Conservation (phyloP, 176 grass and related monocot species). For the Calamus simplicifolius region DNA sequence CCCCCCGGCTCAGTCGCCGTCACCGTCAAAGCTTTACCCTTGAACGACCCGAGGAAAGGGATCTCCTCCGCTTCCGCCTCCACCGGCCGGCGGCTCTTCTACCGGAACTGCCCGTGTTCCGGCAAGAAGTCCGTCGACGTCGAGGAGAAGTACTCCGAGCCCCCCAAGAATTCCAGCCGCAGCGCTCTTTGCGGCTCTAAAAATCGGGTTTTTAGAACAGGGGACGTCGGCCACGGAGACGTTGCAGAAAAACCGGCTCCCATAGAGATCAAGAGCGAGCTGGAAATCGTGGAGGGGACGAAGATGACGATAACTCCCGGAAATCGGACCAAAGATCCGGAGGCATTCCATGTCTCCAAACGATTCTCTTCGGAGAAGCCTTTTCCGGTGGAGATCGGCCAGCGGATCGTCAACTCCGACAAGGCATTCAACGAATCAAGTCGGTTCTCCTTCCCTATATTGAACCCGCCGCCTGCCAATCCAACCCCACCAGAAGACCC, state of each 20-base stretch:
- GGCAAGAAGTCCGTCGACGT: conserved; percentile 61
- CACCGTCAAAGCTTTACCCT: conserved; percentile 3
- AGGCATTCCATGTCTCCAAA: conserved; percentile 10
- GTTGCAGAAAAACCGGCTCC: conserved; percentile 2
- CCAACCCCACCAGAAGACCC: conserved; percentile 17
- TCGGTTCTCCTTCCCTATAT: conserved; percentile 36
- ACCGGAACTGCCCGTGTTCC: conserved; percentile 44
- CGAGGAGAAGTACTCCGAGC: conserved; percentile 29
- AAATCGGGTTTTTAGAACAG: neutral
- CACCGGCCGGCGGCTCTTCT: conserved; percentile 25
- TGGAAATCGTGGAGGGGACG: conserved; percentile 4
- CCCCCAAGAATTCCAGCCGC: conserved; percentile 7
- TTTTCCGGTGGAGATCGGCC: conserved; percentile 15
- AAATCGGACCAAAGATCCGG: conserved; percentile 9
- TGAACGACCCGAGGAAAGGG: conserved; percentile 7
- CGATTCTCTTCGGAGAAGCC: conserved; percentile 7
- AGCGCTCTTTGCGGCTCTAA: neutral
- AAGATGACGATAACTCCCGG: conserved; percentile 28
- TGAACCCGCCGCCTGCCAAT: neutral
- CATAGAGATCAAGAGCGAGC: conserved; percentile 14
- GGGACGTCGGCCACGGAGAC: conserved; percentile 5
- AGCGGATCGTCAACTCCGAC: conserved; percentile 19
- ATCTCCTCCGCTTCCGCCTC: neutral
- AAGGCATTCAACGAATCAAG: neutral
- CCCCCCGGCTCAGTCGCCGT: neutral